Base-by-base conservation (phyloP, 2,329 filamentous ascomycete genomes). In the Dothistroma septosporum region DNA sequence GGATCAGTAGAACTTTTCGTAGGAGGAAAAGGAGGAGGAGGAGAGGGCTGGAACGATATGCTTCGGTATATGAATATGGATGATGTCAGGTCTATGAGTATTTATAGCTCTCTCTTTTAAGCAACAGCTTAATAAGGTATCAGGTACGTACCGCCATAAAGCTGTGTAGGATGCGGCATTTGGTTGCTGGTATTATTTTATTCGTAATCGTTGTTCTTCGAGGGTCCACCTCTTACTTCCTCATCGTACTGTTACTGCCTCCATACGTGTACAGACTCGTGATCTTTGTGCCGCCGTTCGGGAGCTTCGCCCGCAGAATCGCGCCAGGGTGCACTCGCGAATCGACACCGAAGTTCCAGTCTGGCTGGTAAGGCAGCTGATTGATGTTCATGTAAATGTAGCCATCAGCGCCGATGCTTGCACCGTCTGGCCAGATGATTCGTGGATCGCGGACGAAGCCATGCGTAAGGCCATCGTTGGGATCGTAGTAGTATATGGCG, bases 371-470 rank as follows among this genome's bases (percentile, higher is more conserved):
- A 1, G 76, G 77, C 60, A 82, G 61, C 67, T 82, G 80, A 63
- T 82, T 80, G 63, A 80, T 78, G 57, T 79, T 80, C 59, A 80
- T 67, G 61, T 82, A 81, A 14, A 82, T 66, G 54, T 79, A 82
- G 2, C 74, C 77, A 68, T 80, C 78, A 33, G 70, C 75, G 0
- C 73, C 77, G 16, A 77, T 68, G 52, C 75, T 76, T 16, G 75
- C 74, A 48, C 75, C 76, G 64, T 80, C 77, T 0, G 75, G 75
- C 78, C 76, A 80, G 12, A 80, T 61, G 19, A 79, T 78, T 24
- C 78, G 68, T 12, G 76, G 76, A 58, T 80, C 78, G 22, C 76
- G 64, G 1, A 79, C 69, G 59, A 76, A 79, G 0, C 70, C 70
- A 4, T 73, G 64, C 1, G 75, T 75, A 66, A 76, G 65, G 0